These are phyloP conservation scores for Chlamydomonas sphaeroides DNA, from an alignment of 139 green algal genomes.

Conservation along the genomic window DNA sequence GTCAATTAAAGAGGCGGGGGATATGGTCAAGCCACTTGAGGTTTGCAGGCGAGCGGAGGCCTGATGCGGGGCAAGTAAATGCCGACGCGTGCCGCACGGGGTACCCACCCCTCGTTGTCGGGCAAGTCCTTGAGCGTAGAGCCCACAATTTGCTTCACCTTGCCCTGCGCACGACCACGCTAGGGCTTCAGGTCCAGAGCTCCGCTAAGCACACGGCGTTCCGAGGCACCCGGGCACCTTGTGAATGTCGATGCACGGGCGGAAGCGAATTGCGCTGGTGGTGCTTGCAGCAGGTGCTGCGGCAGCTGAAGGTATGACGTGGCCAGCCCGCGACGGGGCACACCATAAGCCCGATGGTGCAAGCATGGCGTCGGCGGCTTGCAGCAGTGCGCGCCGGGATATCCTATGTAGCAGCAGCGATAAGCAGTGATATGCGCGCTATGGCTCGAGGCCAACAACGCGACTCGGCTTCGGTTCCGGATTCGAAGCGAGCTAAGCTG, in stretches of 20 bases:
- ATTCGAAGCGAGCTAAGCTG: no score
- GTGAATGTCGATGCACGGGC: constrained; percentile 99
- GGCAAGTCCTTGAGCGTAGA: constrained; percentile 89
- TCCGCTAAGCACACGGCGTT: not conserved
- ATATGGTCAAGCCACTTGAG: no score
- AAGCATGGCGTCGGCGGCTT: constrained; percentile 28
- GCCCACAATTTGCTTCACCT: constrained; percentile 99
- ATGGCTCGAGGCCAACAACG: no score
- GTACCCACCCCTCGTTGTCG: constrained; percentile 14
- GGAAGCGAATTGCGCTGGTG: constrained; percentile 69
- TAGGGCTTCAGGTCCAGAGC: not conserved
- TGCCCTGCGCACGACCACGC: constrained; percentile 72
- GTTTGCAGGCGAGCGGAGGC: no score
- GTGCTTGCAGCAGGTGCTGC: not conserved
- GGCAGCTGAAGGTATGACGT: not conserved
- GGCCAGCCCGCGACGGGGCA: not conserved
- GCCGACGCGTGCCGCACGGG: no score
- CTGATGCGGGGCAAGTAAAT: no score
- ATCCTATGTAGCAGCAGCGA: no score
- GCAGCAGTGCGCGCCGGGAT: no score
- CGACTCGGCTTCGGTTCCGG: no score
- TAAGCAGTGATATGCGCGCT: no score
- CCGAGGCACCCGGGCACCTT: constrained; percentile 68
- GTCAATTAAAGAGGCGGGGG: no score
- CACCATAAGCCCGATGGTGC: not conserved